Conservation (phyloP, 2,329 filamentous ascomycete genomes). For the Fusarium domesticum region DNA sequence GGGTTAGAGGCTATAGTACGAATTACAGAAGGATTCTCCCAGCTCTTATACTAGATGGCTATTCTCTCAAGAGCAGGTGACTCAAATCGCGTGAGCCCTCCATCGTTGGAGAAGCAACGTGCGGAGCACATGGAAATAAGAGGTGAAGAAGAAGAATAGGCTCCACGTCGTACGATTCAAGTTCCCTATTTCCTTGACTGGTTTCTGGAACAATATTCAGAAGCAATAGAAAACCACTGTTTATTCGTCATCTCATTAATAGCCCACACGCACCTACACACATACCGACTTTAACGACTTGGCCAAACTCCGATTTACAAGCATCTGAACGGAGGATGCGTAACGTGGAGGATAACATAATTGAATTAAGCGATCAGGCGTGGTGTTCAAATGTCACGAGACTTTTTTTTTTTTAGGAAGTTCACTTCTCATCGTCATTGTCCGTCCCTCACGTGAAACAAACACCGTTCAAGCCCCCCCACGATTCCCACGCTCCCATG, state of each 20-base stretch:
- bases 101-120: neutral
- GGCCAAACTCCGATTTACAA: too few relatives aligned
- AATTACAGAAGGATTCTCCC: too few relatives aligned
- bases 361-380: too few relatives aligned
- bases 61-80: too few relatives aligned
- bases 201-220: neutral
- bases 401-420: neutral
- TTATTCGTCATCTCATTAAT: too few relatives aligned
- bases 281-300: too few relatives aligned
- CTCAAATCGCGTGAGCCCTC: neutral
- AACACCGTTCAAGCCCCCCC: neutral
- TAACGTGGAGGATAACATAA: too few relatives aligned
- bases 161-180: neutral
- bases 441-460: neutral
- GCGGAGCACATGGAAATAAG: neutral
- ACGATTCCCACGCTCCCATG: neutral
- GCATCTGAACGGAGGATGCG: too few relatives aligned
- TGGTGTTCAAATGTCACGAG: neutral
- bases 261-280: too few relatives aligned
- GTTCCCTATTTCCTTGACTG: neutral
- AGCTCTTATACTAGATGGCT: too few relatives aligned
- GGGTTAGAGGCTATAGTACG: neutral
- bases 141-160: too few relatives aligned
- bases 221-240: too few relatives aligned
- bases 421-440: neutral